Conservation (phyloP, 306 rosid genomes). For the Hylodesmum podocarpum region DNA sequence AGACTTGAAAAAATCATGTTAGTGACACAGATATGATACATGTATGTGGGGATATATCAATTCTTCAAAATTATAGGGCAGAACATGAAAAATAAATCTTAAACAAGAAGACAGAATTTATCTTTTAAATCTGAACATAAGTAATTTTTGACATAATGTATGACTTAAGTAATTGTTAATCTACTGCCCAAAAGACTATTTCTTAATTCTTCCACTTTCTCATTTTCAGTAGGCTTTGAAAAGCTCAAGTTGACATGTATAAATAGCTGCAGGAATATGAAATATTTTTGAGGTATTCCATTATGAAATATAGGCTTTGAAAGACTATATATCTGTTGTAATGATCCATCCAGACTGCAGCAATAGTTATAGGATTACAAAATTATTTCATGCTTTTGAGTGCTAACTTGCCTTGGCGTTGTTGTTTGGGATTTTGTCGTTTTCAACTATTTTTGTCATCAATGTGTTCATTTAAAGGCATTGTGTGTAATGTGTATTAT, state of each 20-base stretch:
- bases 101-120: background rate
- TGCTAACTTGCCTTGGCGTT: background rate
- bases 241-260: background rate
- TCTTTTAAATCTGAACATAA: no score
- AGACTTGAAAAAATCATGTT: background rate
- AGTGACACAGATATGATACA: background rate
- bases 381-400: background rate
- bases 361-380: constrained; percentile 1
- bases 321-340: background rate
- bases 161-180: background rate
- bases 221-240: background rate
- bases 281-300: background rate
- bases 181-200: background rate
- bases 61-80: no score
- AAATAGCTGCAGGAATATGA: background rate
- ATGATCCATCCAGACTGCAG: background rate
- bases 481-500: background rate
- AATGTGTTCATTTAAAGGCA: background rate
- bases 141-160: no score
- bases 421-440: background rate
- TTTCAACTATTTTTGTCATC: background rate
- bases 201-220: background rate
- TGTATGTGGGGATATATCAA: no score
- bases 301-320: background rate
- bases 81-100: background rate